phyloP scores from a whole-genome alignment of 139 green algal genomes.

The Chlamydomonas incerta region DNA sequence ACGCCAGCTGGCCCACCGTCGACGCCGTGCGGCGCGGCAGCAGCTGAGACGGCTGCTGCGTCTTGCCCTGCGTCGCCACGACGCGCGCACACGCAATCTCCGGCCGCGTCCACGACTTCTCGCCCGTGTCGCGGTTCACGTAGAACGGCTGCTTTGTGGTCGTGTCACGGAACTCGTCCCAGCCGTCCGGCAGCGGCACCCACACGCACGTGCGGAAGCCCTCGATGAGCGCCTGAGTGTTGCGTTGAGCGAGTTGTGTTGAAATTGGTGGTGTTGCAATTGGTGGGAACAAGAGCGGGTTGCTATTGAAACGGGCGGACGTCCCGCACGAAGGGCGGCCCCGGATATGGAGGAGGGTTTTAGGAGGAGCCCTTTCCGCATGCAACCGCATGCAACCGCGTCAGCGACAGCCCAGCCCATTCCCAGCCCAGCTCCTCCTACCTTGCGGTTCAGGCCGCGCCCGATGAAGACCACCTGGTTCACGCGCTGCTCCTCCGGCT shows the following conservation, averaged over 20 bases:
- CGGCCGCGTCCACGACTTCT: conserved; percentile 78
- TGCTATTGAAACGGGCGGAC: too few species aligned
- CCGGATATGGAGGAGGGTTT: too few species aligned
- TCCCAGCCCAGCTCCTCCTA: not conserved
- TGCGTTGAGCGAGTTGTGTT: too few species aligned
- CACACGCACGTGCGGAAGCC: conserved; percentile 83
- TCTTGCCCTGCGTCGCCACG: conserved; percentile 51
- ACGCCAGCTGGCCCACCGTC: too few species aligned
- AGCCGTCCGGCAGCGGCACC: conserved; percentile 82
- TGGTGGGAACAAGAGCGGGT: too few species aligned
- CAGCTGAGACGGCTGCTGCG: conserved; percentile 55
- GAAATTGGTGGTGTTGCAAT: too few species aligned
- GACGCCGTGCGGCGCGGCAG: not conserved
- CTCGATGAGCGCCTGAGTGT: conserved; percentile 71
- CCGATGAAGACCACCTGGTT: conserved; percentile 93
- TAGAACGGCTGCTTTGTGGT: conserved; percentile 75
- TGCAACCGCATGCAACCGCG: too few species aligned
- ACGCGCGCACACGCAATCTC: conserved; percentile 57
- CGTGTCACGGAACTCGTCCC: conserved; percentile 74
- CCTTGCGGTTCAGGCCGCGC: conserved; percentile 71
- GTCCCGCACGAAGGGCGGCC: too few species aligned
- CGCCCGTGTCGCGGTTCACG: conserved; percentile 73
- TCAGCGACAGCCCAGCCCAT: too few species aligned
- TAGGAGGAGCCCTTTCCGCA: too few species aligned
- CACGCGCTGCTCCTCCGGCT: conserved; percentile 68